phyloP scores from a whole-genome alignment of 768 basidiomycete genomes.

The Psilocybe tampanensis region DNA sequence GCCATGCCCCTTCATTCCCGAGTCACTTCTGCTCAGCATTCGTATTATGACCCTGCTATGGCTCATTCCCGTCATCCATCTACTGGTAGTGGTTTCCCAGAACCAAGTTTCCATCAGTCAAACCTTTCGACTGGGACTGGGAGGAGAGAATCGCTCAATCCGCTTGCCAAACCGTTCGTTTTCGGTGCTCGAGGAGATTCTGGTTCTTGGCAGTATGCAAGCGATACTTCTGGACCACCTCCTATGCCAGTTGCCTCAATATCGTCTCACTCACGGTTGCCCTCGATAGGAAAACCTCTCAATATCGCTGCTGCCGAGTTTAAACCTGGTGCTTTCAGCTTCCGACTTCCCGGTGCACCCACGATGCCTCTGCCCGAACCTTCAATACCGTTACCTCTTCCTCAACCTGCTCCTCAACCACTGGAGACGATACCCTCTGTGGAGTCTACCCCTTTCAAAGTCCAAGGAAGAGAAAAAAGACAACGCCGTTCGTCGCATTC shows the following conservation, averaged over 20 bases:
- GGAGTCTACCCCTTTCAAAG: constrained; percentile 45
- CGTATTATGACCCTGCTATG: constrained; percentile 59
- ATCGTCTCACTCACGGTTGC: constrained; percentile 42
- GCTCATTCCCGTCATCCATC: constrained; percentile 65
- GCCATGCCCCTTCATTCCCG: constrained; percentile 66
- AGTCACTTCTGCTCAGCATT: constrained; percentile 60
- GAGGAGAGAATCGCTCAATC: constrained; percentile 61
- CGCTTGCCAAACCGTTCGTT: constrained; percentile 82
- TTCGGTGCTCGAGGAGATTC: constrained; percentile 54
- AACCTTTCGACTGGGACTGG: constrained; percentile 23
- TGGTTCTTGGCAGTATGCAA: constrained; percentile 19
- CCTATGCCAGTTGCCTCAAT: constrained; percentile 34
- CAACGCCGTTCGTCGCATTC: constrained; percentile 57
- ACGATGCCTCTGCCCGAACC: constrained; percentile 46
- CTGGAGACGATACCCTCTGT: constrained; percentile 26
- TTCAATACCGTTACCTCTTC: constrained; percentile 24
- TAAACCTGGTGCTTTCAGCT: constrained; percentile 76
- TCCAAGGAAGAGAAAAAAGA: constrained; percentile 83
- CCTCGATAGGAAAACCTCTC: constrained; percentile 66
- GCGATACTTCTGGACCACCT: constrained; percentile 26
- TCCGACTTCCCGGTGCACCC: constrained; percentile 73
- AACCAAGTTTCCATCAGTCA: constrained; percentile 21
- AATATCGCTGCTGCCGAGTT: constrained; percentile 83
- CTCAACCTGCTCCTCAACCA: constrained; percentile 21
- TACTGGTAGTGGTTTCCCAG: constrained; percentile 27